Percentiles rank a stretch among this genome's conserved stretches.
phyloP scores from a whole-genome alignment of 345 rosid species.

The Populus simonii region DNA sequence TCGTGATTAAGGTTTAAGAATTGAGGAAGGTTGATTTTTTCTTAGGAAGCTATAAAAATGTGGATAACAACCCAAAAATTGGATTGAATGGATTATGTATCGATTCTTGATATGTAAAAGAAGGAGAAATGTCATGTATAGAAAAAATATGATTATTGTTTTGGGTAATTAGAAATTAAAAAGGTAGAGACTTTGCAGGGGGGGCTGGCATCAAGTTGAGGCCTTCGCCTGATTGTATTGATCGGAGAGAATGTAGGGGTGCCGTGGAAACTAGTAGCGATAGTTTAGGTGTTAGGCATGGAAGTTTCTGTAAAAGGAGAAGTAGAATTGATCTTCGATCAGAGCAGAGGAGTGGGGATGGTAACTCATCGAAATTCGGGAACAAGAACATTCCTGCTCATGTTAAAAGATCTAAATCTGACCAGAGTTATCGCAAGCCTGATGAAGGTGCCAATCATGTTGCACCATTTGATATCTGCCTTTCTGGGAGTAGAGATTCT shows the following conservation, averaged over 20 bases:
- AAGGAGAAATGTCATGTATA: background rate
- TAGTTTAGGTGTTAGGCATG: background rate
- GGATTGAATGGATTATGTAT: no score
- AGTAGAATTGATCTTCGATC: constrained; percentile 16
- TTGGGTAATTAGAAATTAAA: background rate
- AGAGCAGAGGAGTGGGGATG: background rate
- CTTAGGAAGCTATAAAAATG: no score
- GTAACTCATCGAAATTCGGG: background rate
- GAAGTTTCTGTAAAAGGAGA: constrained; percentile 8
- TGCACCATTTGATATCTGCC: constrained; percentile 36
- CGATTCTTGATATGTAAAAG: background rate
- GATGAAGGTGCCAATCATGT: background rate
- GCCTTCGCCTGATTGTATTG: background rate
- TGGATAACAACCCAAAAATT: no score
- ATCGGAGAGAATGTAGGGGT: background rate
- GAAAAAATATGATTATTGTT: background rate
- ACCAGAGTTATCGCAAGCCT: background rate
- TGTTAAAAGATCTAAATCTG: background rate
- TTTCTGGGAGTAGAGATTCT: constrained; percentile 2
- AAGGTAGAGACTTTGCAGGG: background rate
- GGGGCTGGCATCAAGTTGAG: background rate
- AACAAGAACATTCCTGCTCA: background rate
- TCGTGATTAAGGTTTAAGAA: no score
- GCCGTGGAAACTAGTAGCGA: background rate
- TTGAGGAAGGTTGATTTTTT: no score